Evolutionary conservation across 495 filamentous ascomycete genomes (phyloP).

Genomic region (Cryomyces antarcticus): DNA sequence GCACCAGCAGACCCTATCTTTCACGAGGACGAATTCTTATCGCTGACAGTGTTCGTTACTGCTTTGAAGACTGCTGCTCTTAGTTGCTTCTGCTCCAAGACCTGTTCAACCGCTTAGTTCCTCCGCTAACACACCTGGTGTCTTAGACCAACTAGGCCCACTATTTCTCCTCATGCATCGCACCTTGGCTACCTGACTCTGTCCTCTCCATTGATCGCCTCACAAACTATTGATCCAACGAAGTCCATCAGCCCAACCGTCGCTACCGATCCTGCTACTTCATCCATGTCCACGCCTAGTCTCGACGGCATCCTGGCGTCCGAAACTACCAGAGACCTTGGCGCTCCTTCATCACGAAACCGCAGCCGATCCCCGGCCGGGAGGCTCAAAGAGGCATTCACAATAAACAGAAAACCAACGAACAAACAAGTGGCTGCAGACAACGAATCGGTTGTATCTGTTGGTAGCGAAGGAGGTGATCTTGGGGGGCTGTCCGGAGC

Average conservation of each 20-base stretch:
- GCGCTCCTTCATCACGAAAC: slow-evolving; percentile 3
- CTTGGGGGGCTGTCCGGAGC: slow-evolving; percentile 2
- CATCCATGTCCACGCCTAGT: slow-evolving; percentile 15
- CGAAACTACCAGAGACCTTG: slow-evolving; percentile 7
- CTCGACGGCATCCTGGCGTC: slow-evolving; percentile 7
- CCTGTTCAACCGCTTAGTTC: neutral
- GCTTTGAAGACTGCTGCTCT: neutral
- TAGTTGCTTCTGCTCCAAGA: neutral
- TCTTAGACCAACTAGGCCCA: slow-evolving; percentile 32
- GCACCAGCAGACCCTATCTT: neutral
- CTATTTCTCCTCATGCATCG: slow-evolving; percentile 48
- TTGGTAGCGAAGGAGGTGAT: neutral
- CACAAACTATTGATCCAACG: slow-evolving; percentile 31
- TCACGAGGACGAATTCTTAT: neutral
- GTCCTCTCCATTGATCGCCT: slow-evolving; percentile 51
- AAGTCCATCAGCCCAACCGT: slow-evolving; percentile 13
- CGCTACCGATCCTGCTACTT: slow-evolving; percentile 11
- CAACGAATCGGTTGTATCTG: neutral
- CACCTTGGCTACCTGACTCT: slow-evolving; percentile 65
- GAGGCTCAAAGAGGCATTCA: slow-evolving; percentile 17
- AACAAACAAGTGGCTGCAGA: neutral
- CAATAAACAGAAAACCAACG: slow-evolving; percentile 7
- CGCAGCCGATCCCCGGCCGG: slow-evolving; percentile 14
- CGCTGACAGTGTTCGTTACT: neutral
- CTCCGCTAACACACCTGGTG: slow-evolving; percentile 9